Conservation (phyloP, 768 basidiomycete species). For the Leccinum subgranulosum region DNA sequence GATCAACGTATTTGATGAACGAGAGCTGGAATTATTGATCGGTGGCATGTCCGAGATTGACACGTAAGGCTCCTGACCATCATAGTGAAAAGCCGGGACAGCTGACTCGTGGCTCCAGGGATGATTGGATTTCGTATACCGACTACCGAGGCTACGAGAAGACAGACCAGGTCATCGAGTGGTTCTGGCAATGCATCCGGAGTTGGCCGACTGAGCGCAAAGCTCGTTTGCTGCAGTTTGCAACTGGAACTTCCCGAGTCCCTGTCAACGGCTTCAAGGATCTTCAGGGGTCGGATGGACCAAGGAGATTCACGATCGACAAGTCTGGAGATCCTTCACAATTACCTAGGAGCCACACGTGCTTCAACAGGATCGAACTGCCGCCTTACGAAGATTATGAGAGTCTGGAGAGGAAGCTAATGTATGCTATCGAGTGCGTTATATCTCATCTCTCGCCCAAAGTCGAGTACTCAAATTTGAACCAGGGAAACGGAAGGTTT, state of each 20-base stretch:
- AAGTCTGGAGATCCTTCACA: conserved; percentile 89
- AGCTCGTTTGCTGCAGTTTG: conserved; percentile 83
- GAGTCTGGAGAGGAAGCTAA: conserved; percentile 80
- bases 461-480: conserved; percentile 6
- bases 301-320: conserved; percentile 90
- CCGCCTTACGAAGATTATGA: conserved; percentile 89
- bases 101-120: conserved; percentile 38
- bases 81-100: neutral
- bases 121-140: conserved; percentile 93
- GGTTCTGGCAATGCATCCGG: conserved; percentile 94
- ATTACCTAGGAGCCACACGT: conserved; percentile 88
- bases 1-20: conserved; percentile 86
- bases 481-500: conserved; percentile 76
- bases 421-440: conserved; percentile 78
- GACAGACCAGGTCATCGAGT: conserved; percentile 85
- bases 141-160: conserved; percentile 88
- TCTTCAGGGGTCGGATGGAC: conserved; percentile 90
- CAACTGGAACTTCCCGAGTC: conserved; percentile 80
- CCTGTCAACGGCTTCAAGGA: conserved; percentile 96
- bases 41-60: conserved; percentile 94
- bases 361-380: conserved; percentile 87
- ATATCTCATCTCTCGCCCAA: neutral
- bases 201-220: conserved; percentile 91
- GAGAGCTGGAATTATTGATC: conserved; percentile 84
- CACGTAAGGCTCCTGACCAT: conserved; percentile 46